Evolutionary conservation across 2,329 filamentous ascomycete genomes (phyloP), one percentile per base, ranked within the genome.

Genomic region (Claviceps sp.): DNA sequence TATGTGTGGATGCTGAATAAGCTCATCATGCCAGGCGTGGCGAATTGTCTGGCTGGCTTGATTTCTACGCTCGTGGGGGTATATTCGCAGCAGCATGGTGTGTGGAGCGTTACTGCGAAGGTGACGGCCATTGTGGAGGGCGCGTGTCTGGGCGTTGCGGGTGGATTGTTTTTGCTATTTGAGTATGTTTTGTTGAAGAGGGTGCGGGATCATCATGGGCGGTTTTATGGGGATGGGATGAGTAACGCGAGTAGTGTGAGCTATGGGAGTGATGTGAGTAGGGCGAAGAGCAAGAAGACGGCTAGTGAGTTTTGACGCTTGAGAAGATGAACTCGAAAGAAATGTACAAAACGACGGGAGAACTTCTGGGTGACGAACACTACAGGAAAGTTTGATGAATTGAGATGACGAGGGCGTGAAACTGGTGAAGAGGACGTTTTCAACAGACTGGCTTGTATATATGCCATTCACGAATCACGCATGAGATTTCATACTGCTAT

Each of bases 1-100:
- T 77, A 78, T 52, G 67, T 78, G 17, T 80, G 74, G 76, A 64
- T 78, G 22, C 65, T 76, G 8, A 75, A 77, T 58, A 67, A 69
- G 52, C 63, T 79, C 13, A 76, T 78, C 56, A 54, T 76, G 55
- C 70, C 69, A 1, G 64, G 67, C 0, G 57, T 69, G 13, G 61
- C 76, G 50, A 76, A 77, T 59, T 72, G 70, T 14, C 56, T 73
- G 14, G 75, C 73, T 5, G 76, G 76, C 1, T 56, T 78, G 30
- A 65, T 78, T 6, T 71, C 70, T 1, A 75, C 74, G 0, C 56
- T 78, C 5, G 65, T 75, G 4, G 71, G 71, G 56, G 67, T 79
- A 4, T 77, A 77, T 54, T 68, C 72, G 16, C 70, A 72, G 50
- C 69, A 75, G 50, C 58, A 63, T 11, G 72, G 73, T 48, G 59